Conservation (phyloP, 139 green algal genomes). For the Closterium sp. region DNA sequence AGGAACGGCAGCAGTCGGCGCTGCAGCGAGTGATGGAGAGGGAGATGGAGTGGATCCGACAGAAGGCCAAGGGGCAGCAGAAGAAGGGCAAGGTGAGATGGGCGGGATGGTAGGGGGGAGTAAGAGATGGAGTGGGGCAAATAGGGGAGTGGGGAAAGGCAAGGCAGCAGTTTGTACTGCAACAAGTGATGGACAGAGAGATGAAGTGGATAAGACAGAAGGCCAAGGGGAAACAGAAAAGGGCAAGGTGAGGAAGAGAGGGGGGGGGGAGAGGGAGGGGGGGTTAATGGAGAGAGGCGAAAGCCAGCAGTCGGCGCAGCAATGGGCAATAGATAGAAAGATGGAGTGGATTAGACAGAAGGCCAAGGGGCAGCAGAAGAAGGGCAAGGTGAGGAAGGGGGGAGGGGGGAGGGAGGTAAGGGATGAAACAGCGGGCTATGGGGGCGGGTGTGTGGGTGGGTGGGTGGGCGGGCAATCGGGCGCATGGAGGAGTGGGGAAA, state of each 20-base stretch:
- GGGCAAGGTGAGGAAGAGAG: slow-evolving; percentile 56
- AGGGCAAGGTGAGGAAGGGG: slow-evolving; percentile 39
- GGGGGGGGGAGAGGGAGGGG: no score
- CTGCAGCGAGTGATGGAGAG: slow-evolving; percentile 46
- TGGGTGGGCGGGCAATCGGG: slow-evolving; percentile 11
- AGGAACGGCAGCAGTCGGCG: slow-evolving; percentile 23
- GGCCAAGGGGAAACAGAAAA: slow-evolving; percentile 85
- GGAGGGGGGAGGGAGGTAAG: no score
- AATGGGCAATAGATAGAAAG: slow-evolving; percentile 57
- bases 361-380: slow-evolving; percentile 84
- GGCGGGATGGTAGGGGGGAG: neutral
- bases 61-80: slow-evolving; percentile 76
- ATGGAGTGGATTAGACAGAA: slow-evolving; percentile 65
- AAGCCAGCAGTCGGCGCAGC: slow-evolving; percentile 18
- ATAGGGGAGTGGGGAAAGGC: no score
- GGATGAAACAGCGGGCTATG: no score
- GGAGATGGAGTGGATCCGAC: slow-evolving; percentile 70
- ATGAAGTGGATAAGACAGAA: slow-evolving; percentile 64
- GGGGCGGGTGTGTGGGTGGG: no score
- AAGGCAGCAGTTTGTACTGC: slow-evolving; percentile 20
- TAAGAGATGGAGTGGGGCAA: no score
- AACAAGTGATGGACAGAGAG: slow-evolving; percentile 57
- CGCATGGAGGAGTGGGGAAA: slow-evolving; percentile 7
- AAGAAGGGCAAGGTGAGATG: slow-evolving; percentile 79
- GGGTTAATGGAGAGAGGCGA: neutral